Percentiles rank a stretch among this genome's conserved stretches.
Evolutionary conservation across 2,329 filamentous ascomycete genomes (phyloP).

Genomic region (Colletotrichum graminicola): DNA sequence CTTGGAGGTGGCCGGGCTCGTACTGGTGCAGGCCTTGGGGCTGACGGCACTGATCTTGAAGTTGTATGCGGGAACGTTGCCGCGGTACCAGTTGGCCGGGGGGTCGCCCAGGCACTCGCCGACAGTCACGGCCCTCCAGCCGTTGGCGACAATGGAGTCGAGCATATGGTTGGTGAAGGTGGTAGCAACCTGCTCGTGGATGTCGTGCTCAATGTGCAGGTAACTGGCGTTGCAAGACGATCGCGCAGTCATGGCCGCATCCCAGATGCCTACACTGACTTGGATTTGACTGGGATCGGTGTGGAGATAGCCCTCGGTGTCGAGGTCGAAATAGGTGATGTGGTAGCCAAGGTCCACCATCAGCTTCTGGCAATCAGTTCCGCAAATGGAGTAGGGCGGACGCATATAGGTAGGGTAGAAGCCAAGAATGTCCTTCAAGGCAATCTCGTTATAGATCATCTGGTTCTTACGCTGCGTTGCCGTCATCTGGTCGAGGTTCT

Average conservation of each 20-base stretch:
- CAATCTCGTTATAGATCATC: conserved; percentile 61
- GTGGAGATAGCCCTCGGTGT: conserved; percentile 48
- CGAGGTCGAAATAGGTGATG: conserved; percentile 44
- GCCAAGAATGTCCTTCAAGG: conserved; percentile 57
- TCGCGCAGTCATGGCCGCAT: conserved; percentile 47
- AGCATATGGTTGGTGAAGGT: conserved; percentile 55
- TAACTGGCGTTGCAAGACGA: conserved; percentile 46
- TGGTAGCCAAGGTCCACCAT: conserved; percentile 39
- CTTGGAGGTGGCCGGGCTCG: conserved; percentile 36
- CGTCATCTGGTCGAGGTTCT: conserved; percentile 54
- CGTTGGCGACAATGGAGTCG: conserved; percentile 43
- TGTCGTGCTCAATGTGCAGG: conserved; percentile 56
- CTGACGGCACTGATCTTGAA: conserved; percentile 32
- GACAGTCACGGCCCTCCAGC: conserved; percentile 55
- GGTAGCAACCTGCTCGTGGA: conserved; percentile 57
- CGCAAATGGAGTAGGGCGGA: conserved; percentile 39
- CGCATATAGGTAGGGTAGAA: conserved; percentile 62
- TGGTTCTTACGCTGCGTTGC: conserved; percentile 52
- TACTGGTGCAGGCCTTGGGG: conserved; percentile 25
- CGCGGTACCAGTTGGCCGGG: conserved; percentile 60
- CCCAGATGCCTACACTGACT: conserved; percentile 51
- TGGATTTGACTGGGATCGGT: conserved; percentile 44
- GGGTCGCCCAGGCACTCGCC: conserved; percentile 61
- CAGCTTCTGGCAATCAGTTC: conserved; percentile 43
- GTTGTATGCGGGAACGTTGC: conserved; percentile 44